These are phyloP conservation scores for Crithidia sp. DNA, from an alignment of 208 protist species.

Conservation along the genomic window DNA sequence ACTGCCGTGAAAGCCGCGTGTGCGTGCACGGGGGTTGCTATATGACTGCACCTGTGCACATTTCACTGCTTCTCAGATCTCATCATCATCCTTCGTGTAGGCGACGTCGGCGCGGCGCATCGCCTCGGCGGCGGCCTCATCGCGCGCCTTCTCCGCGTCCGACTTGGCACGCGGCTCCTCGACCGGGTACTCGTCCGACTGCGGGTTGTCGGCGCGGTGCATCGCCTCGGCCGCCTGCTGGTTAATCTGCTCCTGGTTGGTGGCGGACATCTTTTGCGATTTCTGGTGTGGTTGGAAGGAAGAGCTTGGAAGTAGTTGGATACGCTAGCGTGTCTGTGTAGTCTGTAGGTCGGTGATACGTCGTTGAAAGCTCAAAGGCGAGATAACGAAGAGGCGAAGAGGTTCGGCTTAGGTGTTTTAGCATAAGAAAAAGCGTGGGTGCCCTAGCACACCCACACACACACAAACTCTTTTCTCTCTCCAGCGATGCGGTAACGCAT, in stretches of 20 bases:
- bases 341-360: no score
- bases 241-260: conserved; percentile 28
- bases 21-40: neutral
- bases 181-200: neutral
- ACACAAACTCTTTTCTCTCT: no score
- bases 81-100: conserved; percentile 6
- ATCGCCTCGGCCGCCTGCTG: conserved; percentile 32
- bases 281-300: no score
- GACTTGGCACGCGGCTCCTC: conserved; percentile 6
- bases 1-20: no score
- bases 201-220: conserved; percentile 30
- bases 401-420: no score
- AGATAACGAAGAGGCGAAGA: no score
- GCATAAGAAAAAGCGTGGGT: no score
- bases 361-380: no score
- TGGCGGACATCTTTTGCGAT: conserved; percentile 5
- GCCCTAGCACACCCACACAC: no score
- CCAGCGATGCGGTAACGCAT: no score
- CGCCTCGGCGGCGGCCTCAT: conserved; percentile 22
- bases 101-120: conserved; percentile 29
- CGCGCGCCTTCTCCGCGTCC: neutral
- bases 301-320: no score
- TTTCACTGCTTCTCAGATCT: conserved; percentile 2
- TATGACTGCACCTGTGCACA: neutral
- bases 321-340: no score